Evolutionary conservation across 139 green algal genomes (phyloP), one percentile per base, ranked within the genome.

Genomic region (Chlorella sp.): DNA sequence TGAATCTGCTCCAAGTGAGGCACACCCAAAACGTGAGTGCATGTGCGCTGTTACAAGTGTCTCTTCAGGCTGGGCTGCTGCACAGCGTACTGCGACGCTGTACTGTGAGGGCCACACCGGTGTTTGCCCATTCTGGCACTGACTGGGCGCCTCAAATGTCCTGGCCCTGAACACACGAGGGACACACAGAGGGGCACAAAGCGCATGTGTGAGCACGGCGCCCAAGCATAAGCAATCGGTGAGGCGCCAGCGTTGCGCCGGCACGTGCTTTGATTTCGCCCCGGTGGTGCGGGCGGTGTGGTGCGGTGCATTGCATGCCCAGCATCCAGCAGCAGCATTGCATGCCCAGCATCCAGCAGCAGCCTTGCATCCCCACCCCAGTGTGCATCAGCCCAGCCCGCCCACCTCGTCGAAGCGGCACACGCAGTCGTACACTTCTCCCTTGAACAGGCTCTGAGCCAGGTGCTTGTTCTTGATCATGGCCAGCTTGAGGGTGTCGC

Each of bases 381-480:
- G 37, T 66, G 78, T 39, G n/a, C 34, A 12, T 18, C 81, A 40
- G 22, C 34, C 34, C 15, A 21, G 28, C 16, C 32, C n/a, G 0
- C 64, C 28, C 42, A 66, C 81, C 71, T 88, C 53, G 42, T 93
- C 88, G 73, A 91, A 93, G 21, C 88, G 78, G 91, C 98, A 99
- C n/a, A 99, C 92, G 89, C 96, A 99, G 86, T 99, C 98, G 89
- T 99, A 99, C 14, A 99, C 91, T 2, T 94, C 86, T 19, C 98
- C 97, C 3, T 88, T 86, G 85, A 99, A 98, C 53, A 99, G 93
- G 53, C 87, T 92, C 37, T 94, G 86, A 0, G 98, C 98, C 28
- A 99, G 89, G 24, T 96, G 93, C 88, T 95, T 89, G 30, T 98
- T 99, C 91, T 99, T 99, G 82, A 99, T 98, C 97, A 99, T 99